Conservation (phyloP, 805 yeast genomes). For the Metschnikowia amazonensis region DNA sequence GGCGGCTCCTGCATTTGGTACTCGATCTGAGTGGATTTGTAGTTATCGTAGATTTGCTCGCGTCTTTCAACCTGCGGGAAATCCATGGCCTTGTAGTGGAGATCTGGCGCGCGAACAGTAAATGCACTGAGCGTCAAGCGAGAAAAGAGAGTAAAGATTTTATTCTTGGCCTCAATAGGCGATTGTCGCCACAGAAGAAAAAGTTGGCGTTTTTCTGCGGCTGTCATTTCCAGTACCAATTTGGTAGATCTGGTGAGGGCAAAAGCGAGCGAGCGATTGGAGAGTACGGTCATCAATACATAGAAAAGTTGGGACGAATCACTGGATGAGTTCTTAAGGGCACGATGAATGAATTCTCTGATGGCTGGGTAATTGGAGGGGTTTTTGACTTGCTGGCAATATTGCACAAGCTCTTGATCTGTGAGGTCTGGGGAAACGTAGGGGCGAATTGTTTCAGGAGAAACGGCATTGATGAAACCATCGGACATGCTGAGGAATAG, state of each 20-base stretch:
- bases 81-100: slow-evolving; percentile 36
- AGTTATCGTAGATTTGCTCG: slow-evolving; percentile 25
- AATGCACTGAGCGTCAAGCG: slow-evolving; percentile 26
- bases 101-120: slow-evolving; percentile 26
- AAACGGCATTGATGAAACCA: slow-evolving; percentile 31
- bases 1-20: slow-evolving; percentile 33
- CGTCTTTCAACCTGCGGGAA: slow-evolving; percentile 35
- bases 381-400: slow-evolving; percentile 17
- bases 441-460: slow-evolving; percentile 26
- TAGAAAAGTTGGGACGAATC: slow-evolving; percentile 22
- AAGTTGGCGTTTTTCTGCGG: slow-evolving; percentile 28
- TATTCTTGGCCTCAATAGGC: slow-evolving; percentile 32
- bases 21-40: slow-evolving; percentile 23
- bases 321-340: slow-evolving; percentile 17
- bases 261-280: slow-evolving; percentile 29
- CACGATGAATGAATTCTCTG: slow-evolving; percentile 15
- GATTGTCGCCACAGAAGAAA: slow-evolving; percentile 41
- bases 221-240: slow-evolving; percentile 34
- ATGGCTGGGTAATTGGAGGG: slow-evolving; percentile 32
- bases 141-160: slow-evolving; percentile 30
- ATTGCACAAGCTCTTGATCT: slow-evolving; percentile 27
- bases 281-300: slow-evolving; percentile 24
- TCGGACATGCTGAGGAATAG: slow-evolving; percentile 30
- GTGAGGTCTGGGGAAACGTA: slow-evolving; percentile 26
- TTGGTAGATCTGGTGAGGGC: slow-evolving; percentile 33